These are phyloP conservation scores for Oleoguttula mirabilis DNA, from an alignment of 495 filamentous ascomycete species.

Conservation along the genomic window DNA sequence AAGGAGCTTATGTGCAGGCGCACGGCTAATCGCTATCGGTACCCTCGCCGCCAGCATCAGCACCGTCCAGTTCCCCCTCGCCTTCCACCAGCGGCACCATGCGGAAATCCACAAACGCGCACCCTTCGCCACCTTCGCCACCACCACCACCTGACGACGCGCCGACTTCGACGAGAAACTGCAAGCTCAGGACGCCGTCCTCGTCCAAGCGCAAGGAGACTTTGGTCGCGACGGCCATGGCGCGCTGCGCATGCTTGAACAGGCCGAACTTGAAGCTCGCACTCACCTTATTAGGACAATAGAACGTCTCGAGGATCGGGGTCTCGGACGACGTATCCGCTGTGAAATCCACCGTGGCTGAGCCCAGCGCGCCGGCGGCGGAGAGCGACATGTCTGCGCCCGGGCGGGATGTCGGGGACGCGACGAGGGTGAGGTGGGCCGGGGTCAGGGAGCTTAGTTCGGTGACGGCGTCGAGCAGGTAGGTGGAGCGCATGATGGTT, in stretches of 20 bases:
- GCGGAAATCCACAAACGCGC: constrained; percentile 67
- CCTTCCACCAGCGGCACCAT: constrained; percentile 59
- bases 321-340: constrained; percentile 22
- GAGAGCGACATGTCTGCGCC: constrained; percentile 65
- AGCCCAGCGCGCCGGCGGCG: constrained; percentile 63
- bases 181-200: constrained; percentile 81
- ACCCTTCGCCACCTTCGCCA: constrained; percentile 25
- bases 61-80: constrained; percentile 36
- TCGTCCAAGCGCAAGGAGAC: constrained; percentile 80
- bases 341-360: constrained; percentile 72
- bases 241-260: constrained; percentile 68
- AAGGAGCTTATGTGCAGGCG: too few species aligned
- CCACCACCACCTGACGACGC: constrained; percentile 25
- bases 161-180: constrained; percentile 87
- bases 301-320: constrained; percentile 59
- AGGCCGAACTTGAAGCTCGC: constrained; percentile 69
- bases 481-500: constrained; percentile 80
- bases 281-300: constrained; percentile 38
- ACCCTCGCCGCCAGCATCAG: not conserved
- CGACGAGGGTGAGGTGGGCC: constrained; percentile 42
- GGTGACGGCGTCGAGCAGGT: constrained; percentile 70
- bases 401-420: constrained; percentile 41
- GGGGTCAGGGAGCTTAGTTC: constrained; percentile 69
- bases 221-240: constrained; percentile 84
- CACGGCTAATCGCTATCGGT: not conserved